Conservation (phyloP, 345 rosid genomes). For the Citropsis articulata region DNA sequence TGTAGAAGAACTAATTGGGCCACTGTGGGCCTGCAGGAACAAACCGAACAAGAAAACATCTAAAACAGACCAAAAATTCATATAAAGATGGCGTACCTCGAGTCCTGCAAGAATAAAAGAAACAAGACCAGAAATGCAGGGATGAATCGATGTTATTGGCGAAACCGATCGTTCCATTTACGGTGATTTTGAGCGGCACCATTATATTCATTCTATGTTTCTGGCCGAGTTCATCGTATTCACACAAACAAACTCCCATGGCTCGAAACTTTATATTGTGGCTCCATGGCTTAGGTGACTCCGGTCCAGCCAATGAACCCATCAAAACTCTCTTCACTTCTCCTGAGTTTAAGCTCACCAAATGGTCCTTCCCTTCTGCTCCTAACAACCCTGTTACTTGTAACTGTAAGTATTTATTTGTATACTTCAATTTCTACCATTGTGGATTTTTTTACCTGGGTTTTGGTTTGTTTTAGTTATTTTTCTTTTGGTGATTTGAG, state of each 20-base stretch:
- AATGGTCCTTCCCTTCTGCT: conserved; percentile 89
- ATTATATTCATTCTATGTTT: conserved; percentile 30
- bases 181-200: conserved; percentile 28
- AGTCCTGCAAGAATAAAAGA: neutral
- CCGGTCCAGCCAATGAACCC: conserved; percentile 89
- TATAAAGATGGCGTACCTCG: neutral
- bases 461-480: neutral
- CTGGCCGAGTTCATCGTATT: conserved; percentile 24
- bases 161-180: conserved; percentile 14
- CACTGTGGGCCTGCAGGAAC: no score
- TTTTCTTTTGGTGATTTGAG: neutral
- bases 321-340: conserved; percentile 66
- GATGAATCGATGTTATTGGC: neutral
- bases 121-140: neutral
- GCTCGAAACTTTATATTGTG: conserved; percentile 66
- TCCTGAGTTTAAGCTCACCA: conserved; percentile 50
- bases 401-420: conserved; percentile 42
- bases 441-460: neutral
- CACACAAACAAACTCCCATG: conserved; percentile 32
- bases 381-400: conserved; percentile 66
- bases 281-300: conserved; percentile 88
- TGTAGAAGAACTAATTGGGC: no score
- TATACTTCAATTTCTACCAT: neutral
- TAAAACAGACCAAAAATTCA: neutral
- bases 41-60: neutral